Conservation (phyloP, 371 early-diverging fungal genomes). For the Capillidium rhysosporum region DNA sequence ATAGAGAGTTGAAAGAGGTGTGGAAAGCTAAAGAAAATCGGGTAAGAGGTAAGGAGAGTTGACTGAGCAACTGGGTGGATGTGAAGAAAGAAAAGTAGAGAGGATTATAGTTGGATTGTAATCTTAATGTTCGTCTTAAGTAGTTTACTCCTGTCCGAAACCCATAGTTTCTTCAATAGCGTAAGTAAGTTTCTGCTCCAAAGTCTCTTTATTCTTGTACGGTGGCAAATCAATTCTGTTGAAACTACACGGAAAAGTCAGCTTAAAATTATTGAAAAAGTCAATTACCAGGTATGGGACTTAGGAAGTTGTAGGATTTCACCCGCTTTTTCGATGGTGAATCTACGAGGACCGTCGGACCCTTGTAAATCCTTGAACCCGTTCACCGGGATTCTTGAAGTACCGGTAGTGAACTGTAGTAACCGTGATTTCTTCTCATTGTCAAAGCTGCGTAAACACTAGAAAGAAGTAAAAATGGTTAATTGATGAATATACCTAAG, state of each 20-base stretch:
- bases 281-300: conserved; percentile 73
- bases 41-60: too few relatives aligned
- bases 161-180: conserved; percentile 88
- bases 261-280: not conserved
- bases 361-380: conserved; percentile 97
- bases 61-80: too few relatives aligned
- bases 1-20: too few relatives aligned
- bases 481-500: too few relatives aligned
- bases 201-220: conserved; percentile 46
- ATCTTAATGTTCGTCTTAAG: too few relatives aligned
- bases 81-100: too few relatives aligned
- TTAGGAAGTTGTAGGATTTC: conserved; percentile 71
- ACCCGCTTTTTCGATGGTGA: conserved; percentile 92
- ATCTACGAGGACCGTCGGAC: conserved; percentile 85
- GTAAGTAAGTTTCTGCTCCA: conserved; percentile 63
- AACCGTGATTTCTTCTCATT: conserved; percentile 85
- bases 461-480: conserved; percentile 3
- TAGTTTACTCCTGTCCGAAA: conserved; percentile 61
- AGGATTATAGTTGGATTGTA: too few relatives aligned
- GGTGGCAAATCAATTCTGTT: conserved; percentile 91
- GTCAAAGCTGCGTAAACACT: conserved; percentile 69
- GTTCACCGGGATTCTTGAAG: conserved; percentile 94
- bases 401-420: conserved; percentile 96
- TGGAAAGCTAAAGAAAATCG: too few relatives aligned
- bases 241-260: conserved; percentile 29